Base-by-base conservation (phyloP, 1,284 basidiomycete species). In the Marasmius tenuissimus region DNA sequence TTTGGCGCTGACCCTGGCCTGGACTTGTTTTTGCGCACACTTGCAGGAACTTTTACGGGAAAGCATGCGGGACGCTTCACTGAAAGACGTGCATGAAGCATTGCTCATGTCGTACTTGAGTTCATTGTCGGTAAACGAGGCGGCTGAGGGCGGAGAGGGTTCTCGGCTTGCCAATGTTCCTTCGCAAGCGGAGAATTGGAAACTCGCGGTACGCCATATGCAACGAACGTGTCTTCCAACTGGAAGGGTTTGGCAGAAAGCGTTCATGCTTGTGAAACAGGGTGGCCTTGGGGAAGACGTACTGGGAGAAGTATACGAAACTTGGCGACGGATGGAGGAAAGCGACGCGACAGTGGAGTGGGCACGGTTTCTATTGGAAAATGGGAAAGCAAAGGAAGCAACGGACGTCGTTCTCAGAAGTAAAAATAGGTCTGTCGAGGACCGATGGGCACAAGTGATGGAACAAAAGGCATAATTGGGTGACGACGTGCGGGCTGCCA, bases 41-140 rank as follows among this genome's bases (percentile, higher is more conserved):
- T 49, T 66, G 64, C 72, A 86, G 82, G 72, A 66, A 58, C 67
- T 86, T 57, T 69, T 87, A 53, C 76, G 72, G 55, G 79, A 82
- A 56, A 85, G 83, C 70, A 78, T 85, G 74, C 72, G 75, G 59
- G 75, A 76, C 52, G 72, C 79, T 51, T 72, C 72, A 50, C 70
- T 77, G 49, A 84, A 85, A 65, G 81, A 83, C 72, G 71, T 66
- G 60, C 84, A 86, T 65, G 81, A 83, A 72, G 71, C 66, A 59
- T 71, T 85, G 58, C 74, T 86, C 65, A 70, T 81, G 68, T 75
- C 76, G 62, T 83, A 82, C 70, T 75, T 78, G 58, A 70, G 73
- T 37, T 69, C 71, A 61, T 64, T 78, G 61, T 68, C 73, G 66
- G 65, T 67, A 67, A 70, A 64, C 54, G 68, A 61, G 51, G 52